Percentiles rank a stretch among this genome's conserved stretches.
phyloP scores from a whole-genome alignment of 1,284 basidiomycete genomes.

The Pyrrhoderma lamaoense region DNA sequence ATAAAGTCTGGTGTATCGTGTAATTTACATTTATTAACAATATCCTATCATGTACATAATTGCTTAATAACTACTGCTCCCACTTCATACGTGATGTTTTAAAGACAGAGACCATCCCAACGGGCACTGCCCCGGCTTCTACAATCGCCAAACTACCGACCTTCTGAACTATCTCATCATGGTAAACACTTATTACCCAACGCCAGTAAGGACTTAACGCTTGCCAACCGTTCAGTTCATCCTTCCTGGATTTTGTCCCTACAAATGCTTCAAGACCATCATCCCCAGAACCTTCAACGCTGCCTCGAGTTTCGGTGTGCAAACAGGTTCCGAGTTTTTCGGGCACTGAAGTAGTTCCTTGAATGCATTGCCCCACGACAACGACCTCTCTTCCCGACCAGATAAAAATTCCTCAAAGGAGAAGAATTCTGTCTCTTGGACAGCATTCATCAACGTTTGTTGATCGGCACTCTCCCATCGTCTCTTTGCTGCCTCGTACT shows the following conservation, averaged over 20 bases:
- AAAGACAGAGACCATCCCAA: conserved; percentile 37
- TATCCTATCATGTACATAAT: background rate
- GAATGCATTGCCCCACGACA: conserved; percentile 28
- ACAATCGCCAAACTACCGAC: conserved; percentile 38
- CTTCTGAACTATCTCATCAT: conserved; percentile 35
- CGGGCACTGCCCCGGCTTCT: conserved; percentile 35
- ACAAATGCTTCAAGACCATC: conserved; percentile 10
- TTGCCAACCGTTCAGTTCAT: conserved; percentile 1
- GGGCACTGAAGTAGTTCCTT: conserved; percentile 25
- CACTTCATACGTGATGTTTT: conserved; percentile 34
- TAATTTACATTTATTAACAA: no score
- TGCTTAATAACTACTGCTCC: conserved; percentile 27
- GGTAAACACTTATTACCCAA: conserved; percentile 36
- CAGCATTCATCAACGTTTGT: background rate
- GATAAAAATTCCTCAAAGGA: conserved; percentile 30
- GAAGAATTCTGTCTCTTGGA: conserved; percentile 25
- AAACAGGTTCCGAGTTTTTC: conserved; percentile 11
- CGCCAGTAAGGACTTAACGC: conserved; percentile 17
- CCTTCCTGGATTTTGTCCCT: background rate
- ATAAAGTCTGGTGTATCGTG: no score
- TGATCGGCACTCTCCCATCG: conserved; percentile 24
- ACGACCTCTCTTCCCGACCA: conserved; percentile 29
- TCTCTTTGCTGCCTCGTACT: conserved; percentile 25
- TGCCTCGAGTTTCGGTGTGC: conserved; percentile 26
- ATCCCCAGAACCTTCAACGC: conserved; percentile 21